Conservation (phyloP, 2,329 filamentous ascomycete genomes). For the Fusarium sp. region DNA sequence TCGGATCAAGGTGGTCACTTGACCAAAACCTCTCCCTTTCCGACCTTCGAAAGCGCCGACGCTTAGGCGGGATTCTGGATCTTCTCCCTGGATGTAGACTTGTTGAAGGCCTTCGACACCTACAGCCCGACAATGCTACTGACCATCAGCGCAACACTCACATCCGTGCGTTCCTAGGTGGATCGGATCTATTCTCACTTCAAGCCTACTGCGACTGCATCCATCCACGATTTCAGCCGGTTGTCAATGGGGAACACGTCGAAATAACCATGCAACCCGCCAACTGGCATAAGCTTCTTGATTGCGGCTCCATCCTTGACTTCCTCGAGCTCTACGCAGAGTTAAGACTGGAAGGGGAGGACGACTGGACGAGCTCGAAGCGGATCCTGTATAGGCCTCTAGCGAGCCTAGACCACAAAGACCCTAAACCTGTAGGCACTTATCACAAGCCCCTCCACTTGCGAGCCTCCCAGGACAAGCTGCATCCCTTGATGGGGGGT, state of each 20-base stretch:
- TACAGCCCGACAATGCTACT: background rate
- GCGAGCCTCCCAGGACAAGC: background rate
- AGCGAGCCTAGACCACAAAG: too few relatives aligned
- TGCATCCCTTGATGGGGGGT: background rate
- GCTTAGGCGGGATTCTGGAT: background rate
- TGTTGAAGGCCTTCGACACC: background rate
- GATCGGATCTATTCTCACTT: background rate
- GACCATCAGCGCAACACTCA: background rate
- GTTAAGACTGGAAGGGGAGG: background rate
- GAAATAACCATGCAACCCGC: background rate
- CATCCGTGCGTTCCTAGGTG: background rate
- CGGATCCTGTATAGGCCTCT: too few relatives aligned
- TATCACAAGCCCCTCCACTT: background rate
- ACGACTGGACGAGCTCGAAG: background rate
- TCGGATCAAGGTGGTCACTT: accelerated
- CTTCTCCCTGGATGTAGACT: background rate
- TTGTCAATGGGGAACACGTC: background rate
- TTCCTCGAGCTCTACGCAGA: background rate
- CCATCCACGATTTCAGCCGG: background rate
- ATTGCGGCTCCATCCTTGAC: background rate
- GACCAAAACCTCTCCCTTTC: background rate
- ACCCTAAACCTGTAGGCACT: background rate
- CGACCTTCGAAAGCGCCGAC: background rate
- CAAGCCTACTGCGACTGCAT: background rate
- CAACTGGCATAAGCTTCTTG: background rate